Evolutionary conservation across 768 basidiomycete species (phyloP).

Genomic region (Harrya chromipes): DNA sequence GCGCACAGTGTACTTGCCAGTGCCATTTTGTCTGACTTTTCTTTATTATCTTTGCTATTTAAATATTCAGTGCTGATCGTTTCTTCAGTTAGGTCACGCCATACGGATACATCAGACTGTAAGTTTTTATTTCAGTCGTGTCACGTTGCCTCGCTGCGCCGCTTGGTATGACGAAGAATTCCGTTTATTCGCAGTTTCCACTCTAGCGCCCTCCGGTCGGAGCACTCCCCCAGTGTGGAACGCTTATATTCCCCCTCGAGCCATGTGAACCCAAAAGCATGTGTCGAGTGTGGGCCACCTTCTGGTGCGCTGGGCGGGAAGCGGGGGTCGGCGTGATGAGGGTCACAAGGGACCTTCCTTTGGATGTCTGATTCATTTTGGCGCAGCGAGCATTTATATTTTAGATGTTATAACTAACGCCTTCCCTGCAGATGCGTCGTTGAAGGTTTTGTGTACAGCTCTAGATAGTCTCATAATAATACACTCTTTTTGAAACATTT

Average conservation of each 20-base stretch:
- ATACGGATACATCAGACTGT: slow-evolving; percentile 10
- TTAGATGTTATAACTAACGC: slow-evolving; percentile 3
- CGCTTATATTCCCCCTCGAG: slow-evolving; percentile 67
- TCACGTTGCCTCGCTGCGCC: slow-evolving; percentile 18
- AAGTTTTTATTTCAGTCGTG: slow-evolving; percentile 15
- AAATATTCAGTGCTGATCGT: slow-evolving; percentile 12
- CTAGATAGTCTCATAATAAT: slow-evolving; percentile 1
- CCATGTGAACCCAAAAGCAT: slow-evolving; percentile 68
- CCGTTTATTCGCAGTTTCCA: slow-evolving; percentile 87
- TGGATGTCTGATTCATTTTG: slow-evolving; percentile 74
- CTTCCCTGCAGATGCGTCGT: slow-evolving; percentile 2
- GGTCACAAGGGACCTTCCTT: slow-evolving; percentile 75
- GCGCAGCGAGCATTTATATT: slow-evolving; percentile 20
- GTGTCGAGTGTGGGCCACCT: slow-evolving; percentile 63
- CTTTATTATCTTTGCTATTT: not conserved
- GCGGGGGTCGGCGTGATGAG: slow-evolving; percentile 73
- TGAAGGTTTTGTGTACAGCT: not conserved
- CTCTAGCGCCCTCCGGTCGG: slow-evolving; percentile 63
- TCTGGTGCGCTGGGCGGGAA: slow-evolving; percentile 67
- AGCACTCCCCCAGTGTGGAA: slow-evolving; percentile 75
- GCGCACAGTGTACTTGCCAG: slow-evolving; percentile 83
- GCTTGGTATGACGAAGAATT: slow-evolving; percentile 51
- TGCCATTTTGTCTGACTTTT: slow-evolving; percentile 76
- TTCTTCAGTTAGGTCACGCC: slow-evolving; percentile 3
- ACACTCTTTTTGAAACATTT: not conserved